A percentile compares a stretch with the other conserved stretches of the same genome.
phyloP scores from a whole-genome alignment of 1,284 basidiomycete species.

The Wallemia mellicola region DNA sequence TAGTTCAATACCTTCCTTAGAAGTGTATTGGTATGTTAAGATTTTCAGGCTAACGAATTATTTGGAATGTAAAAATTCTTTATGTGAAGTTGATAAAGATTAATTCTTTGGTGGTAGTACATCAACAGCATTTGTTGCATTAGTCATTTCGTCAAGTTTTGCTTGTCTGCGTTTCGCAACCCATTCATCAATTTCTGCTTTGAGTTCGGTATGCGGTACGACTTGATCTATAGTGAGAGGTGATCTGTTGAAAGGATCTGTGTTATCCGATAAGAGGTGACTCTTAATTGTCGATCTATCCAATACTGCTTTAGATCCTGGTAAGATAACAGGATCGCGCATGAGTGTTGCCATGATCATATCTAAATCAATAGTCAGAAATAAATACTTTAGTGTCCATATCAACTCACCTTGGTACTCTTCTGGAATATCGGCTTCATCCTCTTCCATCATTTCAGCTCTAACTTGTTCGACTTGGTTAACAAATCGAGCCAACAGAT shows the following conservation, averaged over 20 bases:
- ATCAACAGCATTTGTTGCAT: background rate
- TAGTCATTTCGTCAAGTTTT: background rate
- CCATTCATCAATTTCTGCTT: constrained; percentile 31
- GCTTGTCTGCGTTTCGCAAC: constrained; percentile 20
- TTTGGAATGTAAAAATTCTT: background rate
- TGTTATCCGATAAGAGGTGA: constrained; percentile 64
- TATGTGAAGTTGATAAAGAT: background rate
- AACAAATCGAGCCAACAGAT: constrained; percentile 39
- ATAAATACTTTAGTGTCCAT: constrained; percentile 5
- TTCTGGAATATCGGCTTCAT: constrained; percentile 84
- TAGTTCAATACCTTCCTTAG: background rate
- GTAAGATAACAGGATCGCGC: constrained; percentile 79
- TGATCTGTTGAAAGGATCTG: constrained; percentile 65
- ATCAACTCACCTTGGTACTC: constrained; percentile 50
- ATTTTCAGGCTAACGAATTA: background rate
- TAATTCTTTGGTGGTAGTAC: background rate
- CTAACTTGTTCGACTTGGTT: constrained; percentile 57
- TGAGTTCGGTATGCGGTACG: constrained; percentile 33
- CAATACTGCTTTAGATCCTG: constrained; percentile 46
- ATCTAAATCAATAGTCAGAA: constrained; percentile 23
- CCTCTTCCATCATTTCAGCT: constrained; percentile 39
- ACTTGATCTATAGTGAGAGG: constrained; percentile 54
- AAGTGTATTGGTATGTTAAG: background rate
- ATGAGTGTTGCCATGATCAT: constrained; percentile 80
- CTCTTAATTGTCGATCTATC: constrained; percentile 88